Evolutionary conservation across 1,139 yeast genomes (phyloP).

Genomic region (Lodderomyces theae): DNA sequence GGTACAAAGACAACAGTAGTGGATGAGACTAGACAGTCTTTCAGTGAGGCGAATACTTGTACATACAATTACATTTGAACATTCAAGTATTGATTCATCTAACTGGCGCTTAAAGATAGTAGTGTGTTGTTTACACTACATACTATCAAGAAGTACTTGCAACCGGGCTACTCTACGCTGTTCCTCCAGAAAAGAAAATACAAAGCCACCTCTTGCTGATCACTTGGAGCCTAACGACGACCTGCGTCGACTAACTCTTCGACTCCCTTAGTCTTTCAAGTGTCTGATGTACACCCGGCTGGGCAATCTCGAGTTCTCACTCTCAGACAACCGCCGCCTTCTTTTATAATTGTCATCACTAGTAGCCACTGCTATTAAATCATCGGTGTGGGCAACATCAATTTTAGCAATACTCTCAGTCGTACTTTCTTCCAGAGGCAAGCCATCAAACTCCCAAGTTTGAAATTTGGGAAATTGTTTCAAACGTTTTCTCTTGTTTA

Average conservation of each 20-base stretch:
- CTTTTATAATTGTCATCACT: conserved; percentile 58
- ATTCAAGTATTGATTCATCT: no score
- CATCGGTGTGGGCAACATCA: conserved; percentile 33
- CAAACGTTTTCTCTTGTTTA: conserved; percentile 56
- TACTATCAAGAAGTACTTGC: no score
- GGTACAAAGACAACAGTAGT: no score
- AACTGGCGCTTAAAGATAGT: no score
- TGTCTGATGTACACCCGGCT: conserved; percentile 14
- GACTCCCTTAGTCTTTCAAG: neutral
- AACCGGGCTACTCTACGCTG: no score
- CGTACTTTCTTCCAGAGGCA: neutral
- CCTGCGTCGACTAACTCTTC: neutral
- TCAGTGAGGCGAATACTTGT: no score
- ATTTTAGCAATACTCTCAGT: conserved; percentile 46
- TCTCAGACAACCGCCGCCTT: conserved; percentile 15
- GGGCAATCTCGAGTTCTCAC: conserved; percentile 13
- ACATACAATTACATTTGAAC: no score
- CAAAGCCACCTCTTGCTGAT: no score
- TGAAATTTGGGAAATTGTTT: conserved; percentile 53
- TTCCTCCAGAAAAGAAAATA: no score
- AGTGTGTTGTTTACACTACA: no score
- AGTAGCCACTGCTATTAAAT: conserved; percentile 55
- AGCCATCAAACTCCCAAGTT: conserved; percentile 15
- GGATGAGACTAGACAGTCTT: no score
- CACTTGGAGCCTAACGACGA: no score